Conservation (phyloP, 345 rosid species). For the Cardamine resedifolia region DNA sequence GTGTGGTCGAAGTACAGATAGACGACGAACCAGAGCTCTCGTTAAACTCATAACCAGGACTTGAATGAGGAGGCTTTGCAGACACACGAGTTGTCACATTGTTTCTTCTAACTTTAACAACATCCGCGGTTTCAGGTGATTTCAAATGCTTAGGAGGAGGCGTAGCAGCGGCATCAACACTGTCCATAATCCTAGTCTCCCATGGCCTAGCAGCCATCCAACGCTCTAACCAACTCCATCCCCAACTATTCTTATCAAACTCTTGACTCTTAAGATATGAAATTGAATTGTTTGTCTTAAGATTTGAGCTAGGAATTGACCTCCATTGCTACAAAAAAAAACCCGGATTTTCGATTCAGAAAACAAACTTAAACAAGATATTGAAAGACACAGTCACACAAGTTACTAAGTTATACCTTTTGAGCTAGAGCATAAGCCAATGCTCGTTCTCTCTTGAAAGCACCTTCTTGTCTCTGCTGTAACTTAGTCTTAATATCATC, state of each 20-base stretch:
- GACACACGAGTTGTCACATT: slow-evolving; percentile 77
- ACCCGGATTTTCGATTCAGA: neutral
- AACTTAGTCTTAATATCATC: slow-evolving; percentile 68
- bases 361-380: neutral
- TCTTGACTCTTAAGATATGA: slow-evolving; percentile 53
- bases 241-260: slow-evolving; percentile 77
- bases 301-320: slow-evolving; percentile 46
- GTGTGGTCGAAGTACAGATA: slow-evolving; percentile 70
- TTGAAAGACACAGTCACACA: neutral
- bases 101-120: slow-evolving; percentile 64
- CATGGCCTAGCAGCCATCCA: slow-evolving; percentile 99
- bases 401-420: slow-evolving; percentile 48
- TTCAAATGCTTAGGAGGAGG: slow-evolving; percentile 48
- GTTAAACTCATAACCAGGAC: slow-evolving; percentile 74
- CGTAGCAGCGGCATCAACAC: slow-evolving; percentile 37
- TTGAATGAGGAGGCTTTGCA: slow-evolving; percentile 59
- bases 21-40: slow-evolving; percentile 85
- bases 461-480: slow-evolving; percentile 88
- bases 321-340: slow-evolving; percentile 68
- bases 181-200: slow-evolving; percentile 86
- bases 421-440: slow-evolving; percentile 86
- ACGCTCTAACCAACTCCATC: slow-evolving; percentile 99
- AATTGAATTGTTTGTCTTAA: slow-evolving; percentile 35
- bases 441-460: slow-evolving; percentile 91
- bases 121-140: slow-evolving; percentile 47